These are phyloP conservation scores for Exophiala phaeomuriformis DNA, from an alignment of 2,329 filamentous ascomycete species.

Conservation along the genomic window DNA sequence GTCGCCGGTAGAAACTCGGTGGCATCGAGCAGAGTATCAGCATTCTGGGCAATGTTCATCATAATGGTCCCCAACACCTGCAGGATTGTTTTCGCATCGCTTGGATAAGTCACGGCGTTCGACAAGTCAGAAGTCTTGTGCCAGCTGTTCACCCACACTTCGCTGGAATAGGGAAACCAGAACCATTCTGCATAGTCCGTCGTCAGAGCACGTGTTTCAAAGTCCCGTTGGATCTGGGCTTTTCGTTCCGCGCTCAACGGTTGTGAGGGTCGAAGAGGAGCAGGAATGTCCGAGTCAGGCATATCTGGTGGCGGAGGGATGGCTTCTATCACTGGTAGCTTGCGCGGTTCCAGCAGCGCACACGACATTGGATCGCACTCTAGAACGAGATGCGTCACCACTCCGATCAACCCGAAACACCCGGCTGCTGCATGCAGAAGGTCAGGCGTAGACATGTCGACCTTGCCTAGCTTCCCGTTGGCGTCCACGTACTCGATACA, in stretches of 20 bases:
- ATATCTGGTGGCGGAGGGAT: constrained; percentile 21
- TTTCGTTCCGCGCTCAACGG: constrained; percentile 14
- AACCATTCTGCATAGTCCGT: constrained; percentile 47
- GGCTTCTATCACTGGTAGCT: constrained; percentile 29
- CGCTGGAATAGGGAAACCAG: constrained; percentile 44
- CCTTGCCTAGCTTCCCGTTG: constrained; percentile 33
- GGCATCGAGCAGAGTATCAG: constrained; percentile 12
- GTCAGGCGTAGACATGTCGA: constrained; percentile 37
- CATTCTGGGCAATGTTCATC: constrained; percentile 19
- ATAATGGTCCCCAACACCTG: constrained; percentile 20
- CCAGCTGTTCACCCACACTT: constrained; percentile 45
- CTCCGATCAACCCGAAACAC: constrained; percentile 43
- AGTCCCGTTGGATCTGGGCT: constrained; percentile 31
- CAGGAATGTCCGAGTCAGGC: constrained; percentile 16
- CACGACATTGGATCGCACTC: constrained; percentile 44
- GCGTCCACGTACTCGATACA: constrained; percentile 44
- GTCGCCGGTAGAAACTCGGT: constrained; percentile 14
- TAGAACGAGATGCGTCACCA: constrained; percentile 45
- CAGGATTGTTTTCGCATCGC: constrained; percentile 17
- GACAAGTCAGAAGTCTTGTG: constrained; percentile 29
- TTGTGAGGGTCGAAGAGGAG: constrained; percentile 13
- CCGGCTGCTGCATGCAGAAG: constrained; percentile 39
- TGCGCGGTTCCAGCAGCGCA: constrained; percentile 41
- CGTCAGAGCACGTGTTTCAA: constrained; percentile 35
- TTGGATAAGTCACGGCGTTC: constrained; percentile 16